Percentiles rank a stretch among this genome's conserved stretches.
Evolutionary conservation across 805 yeast genomes (phyloP).

Genomic region (Clavispora vitiphila): DNA sequence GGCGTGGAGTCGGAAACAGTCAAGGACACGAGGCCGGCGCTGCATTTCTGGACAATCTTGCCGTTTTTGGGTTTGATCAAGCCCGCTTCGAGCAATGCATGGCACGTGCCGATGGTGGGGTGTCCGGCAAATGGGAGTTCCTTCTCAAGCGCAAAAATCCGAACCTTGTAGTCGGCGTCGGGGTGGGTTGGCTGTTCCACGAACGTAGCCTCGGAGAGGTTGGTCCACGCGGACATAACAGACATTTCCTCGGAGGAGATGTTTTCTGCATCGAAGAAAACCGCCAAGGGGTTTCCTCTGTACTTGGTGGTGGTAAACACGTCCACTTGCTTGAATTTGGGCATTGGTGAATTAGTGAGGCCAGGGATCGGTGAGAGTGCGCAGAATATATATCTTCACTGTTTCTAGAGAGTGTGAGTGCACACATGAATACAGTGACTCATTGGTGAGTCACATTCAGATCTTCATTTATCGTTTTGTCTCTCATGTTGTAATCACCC

Average conservation of each 20-base stretch:
- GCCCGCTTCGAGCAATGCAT: constrained; percentile 39
- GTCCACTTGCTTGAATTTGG: constrained; percentile 33
- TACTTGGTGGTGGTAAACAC: constrained; percentile 36
- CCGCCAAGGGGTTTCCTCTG: constrained; percentile 56
- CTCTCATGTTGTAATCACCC: too few species aligned
- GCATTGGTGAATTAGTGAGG: too few species aligned
- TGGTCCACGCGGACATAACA: constrained; percentile 53
- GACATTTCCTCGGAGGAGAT: constrained; percentile 40
- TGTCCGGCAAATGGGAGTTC: constrained; percentile 65
- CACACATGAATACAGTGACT: too few species aligned
- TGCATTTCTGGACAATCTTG: constrained; percentile 40
- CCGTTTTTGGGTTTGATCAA: constrained; percentile 22
- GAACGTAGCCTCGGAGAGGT: constrained; percentile 55
- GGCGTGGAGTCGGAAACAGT: constrained; percentile 13
- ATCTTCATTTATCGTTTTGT: too few species aligned
- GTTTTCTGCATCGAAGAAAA: constrained; percentile 37
- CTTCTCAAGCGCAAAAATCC: constrained; percentile 43
- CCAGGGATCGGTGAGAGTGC: too few species aligned
- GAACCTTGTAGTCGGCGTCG: constrained; percentile 42
- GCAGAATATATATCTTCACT: neutral
- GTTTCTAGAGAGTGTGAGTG: too few species aligned
- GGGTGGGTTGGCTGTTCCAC: constrained; percentile 35
- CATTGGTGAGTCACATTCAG: too few species aligned
- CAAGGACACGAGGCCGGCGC: constrained; percentile 38
- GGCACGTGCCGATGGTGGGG: constrained; percentile 53